Base-by-base conservation (phyloP, 768 basidiomycete genomes). In the Heimioporus sp. region DNA sequence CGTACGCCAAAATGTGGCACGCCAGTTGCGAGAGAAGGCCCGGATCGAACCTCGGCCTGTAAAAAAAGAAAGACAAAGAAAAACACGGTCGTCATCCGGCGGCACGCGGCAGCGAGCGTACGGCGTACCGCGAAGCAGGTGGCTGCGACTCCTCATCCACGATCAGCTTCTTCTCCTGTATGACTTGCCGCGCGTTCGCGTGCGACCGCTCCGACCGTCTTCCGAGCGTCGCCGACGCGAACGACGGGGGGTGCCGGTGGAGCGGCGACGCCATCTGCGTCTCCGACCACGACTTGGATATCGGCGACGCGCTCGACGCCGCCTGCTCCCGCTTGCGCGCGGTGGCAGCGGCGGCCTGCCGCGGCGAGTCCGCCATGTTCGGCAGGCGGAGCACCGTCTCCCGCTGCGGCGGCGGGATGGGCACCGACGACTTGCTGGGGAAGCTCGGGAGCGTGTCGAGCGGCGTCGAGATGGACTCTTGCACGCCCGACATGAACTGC, bases 1-100 rank as follows among this genome's bases (percentile, higher is more conserved):
- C 86, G 62, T 93, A 94, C 1, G 76, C 74, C 39, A 82, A 69
- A 19, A 92, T 73, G 65, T 93, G 89, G 9, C 64, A 69, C 19
- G 73, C 63, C 34, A 77, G 55, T 49, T 77, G 79, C 17, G 72
- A 67, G 19, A 81, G 73, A 20, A 71, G 54, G 19, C 58, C 65
- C 43, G 57, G 49, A 40, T 65, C 46, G 54, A 49, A 16, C 40
- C 20, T 57, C 12, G 40, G 45, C 47, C 57, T 59, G 54, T 37
- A 16, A 15, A 31, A 30, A 17, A 16, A n/a, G 19, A 15, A 40
- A 6, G 19, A 34, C 1, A 37, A 21, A 28, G 28, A 41, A 21
- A 28, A 20, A 20, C 12, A 3, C 7, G 24, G 57, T 24, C 24
- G 24, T 24, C 24, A 24, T 24, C 24, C 24, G 24, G 24, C 24